Evolutionary conservation across 345 rosid genomes (phyloP).

Genomic region (Anacardium occidentale): DNA sequence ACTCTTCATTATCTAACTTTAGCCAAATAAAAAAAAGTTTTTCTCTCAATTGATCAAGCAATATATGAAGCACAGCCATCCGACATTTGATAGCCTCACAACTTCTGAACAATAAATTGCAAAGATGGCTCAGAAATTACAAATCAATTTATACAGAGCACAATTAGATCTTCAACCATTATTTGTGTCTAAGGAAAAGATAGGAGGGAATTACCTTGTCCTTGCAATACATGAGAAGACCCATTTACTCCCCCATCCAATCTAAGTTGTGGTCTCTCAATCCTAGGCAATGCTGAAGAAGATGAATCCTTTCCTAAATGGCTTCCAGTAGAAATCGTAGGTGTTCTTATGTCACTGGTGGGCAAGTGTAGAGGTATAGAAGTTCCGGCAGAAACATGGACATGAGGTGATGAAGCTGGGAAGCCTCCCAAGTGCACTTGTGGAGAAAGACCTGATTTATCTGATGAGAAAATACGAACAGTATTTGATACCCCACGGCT

Average conservation of each 20-base stretch:
- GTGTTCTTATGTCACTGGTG: slow-evolving; percentile 39
- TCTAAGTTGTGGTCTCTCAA: slow-evolving; percentile 45
- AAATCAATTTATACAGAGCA: too few species aligned
- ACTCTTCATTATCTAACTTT: not conserved
- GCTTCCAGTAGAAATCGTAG: slow-evolving; percentile 39
- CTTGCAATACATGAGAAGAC: slow-evolving; percentile 30
- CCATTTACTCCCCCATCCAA: slow-evolving; percentile 53
- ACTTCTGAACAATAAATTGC: not conserved
- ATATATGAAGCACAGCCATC: not conserved
- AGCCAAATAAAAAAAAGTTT: not conserved
- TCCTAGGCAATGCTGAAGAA: slow-evolving; percentile 41
- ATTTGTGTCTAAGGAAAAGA: slow-evolving; percentile 5
- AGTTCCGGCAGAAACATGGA: slow-evolving; percentile 36
- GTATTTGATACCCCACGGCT: slow-evolving; percentile 39
- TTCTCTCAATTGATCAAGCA: not conserved
- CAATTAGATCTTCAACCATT: not conserved
- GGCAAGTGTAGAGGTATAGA: slow-evolving; percentile 36
- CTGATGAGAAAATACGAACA: slow-evolving; percentile 33
- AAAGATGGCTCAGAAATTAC: not conserved
- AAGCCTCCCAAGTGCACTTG: slow-evolving; percentile 40
- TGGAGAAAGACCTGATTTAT: slow-evolving; percentile 34
- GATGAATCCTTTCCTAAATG: slow-evolving; percentile 49
- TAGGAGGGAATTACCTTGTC: slow-evolving; percentile 41
- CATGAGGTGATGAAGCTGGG: slow-evolving; percentile 30
- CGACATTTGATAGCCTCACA: not conserved